phyloP scores from a whole-genome alignment of 805 yeast genomes.

The Ogataea nitratoaversa region DNA sequence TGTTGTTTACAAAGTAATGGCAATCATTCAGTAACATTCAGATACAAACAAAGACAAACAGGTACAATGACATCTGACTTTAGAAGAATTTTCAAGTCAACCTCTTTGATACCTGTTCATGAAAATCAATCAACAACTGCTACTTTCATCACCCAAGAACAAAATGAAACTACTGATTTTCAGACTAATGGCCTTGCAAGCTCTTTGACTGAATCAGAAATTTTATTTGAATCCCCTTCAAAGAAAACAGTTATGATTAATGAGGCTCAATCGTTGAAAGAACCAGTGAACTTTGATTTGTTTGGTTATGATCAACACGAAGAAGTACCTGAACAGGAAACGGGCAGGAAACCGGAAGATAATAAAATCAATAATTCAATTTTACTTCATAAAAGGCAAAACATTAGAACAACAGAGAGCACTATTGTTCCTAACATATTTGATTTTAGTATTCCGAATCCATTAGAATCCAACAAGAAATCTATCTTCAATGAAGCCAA shows the following conservation, averaged over 20 bases:
- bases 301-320: too few relatives aligned
- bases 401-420: too few relatives aligned
- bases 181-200: constrained; percentile 9
- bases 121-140: not conserved
- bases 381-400: too few relatives aligned
- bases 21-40: too few relatives aligned
- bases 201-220: constrained; percentile 16
- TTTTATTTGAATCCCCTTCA: constrained; percentile 16
- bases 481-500: not conserved
- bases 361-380: too few relatives aligned
- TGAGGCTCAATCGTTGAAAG: too few relatives aligned
- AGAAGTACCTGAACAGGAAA: too few relatives aligned
- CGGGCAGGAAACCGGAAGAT: too few relatives aligned
- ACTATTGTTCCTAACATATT: not conserved
- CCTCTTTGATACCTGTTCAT: constrained; percentile 12
- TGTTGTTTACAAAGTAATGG: too few relatives aligned
- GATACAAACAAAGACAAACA: not conserved
- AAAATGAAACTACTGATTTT: constrained; percentile 9
- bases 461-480: constrained; percentile 1
- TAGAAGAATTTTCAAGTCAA: constrained; percentile 14
- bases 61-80: constrained; percentile 3
- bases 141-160: not conserved
- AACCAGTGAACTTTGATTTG: too few relatives aligned
- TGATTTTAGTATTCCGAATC: not conserved
- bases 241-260: constrained; percentile 5